These are phyloP conservation scores for Arachis stenosperma DNA, from an alignment of 306 rosid genomes.

Conservation along the genomic window DNA sequence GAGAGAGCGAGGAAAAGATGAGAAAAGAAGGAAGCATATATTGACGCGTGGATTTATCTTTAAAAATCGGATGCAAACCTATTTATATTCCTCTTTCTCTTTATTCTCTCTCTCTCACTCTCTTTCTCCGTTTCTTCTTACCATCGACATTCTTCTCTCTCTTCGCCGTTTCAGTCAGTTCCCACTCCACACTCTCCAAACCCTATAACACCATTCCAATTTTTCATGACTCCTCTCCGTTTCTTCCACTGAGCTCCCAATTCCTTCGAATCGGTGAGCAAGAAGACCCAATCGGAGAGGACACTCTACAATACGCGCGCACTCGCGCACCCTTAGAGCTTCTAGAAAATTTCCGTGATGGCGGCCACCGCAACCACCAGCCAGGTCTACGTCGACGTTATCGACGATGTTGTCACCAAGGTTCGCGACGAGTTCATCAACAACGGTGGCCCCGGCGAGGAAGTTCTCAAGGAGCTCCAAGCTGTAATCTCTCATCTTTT, in stretches of 20 bases:
- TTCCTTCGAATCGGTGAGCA: neutral
- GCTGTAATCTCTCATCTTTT: constrained; percentile 57
- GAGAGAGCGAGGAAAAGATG: neutral
- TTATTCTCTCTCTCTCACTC: constrained; percentile 61
- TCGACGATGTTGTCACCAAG: constrained; percentile 85
- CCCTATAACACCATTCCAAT: constrained; percentile 29
- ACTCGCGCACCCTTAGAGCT: constrained; percentile 16
- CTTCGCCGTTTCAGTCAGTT: constrained; percentile 17
- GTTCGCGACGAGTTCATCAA: constrained; percentile 85
- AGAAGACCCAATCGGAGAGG: constrained; percentile 3
- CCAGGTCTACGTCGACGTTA: constrained; percentile 77
- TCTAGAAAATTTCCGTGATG: constrained; percentile 44
- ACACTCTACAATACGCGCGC: constrained; percentile 29
- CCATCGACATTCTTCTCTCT: constrained; percentile 18
- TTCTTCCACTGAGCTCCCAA: constrained; percentile 1
- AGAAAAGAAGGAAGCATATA: constrained; percentile 44
- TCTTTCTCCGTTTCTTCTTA: constrained; percentile 47
- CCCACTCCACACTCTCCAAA: constrained; percentile 37
- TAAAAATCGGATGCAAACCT: constrained; percentile 95
- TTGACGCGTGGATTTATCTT: constrained; percentile 59
- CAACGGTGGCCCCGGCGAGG: constrained; percentile 78
- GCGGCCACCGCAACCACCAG: constrained; percentile 66
- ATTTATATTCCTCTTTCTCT: constrained; percentile 80
- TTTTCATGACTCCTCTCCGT: constrained; percentile 27
- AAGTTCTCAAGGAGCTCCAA: constrained; percentile 93